Conservation (phyloP, 176 grass and related monocot genomes). For the Chrysopogon serrulatus region DNA sequence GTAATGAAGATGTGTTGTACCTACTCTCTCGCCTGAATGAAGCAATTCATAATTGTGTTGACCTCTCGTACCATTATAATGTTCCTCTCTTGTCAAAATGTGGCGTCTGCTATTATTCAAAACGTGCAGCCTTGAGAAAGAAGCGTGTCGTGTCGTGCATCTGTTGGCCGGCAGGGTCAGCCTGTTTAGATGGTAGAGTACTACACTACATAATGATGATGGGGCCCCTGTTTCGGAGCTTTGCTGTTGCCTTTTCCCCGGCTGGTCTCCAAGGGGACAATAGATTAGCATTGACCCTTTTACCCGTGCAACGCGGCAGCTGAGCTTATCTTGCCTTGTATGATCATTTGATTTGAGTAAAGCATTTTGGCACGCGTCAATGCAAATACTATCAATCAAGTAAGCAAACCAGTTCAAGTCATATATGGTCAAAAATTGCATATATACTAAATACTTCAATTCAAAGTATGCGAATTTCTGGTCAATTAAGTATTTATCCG, state of each 20-base stretch:
- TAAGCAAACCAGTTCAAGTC: not conserved
- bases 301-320: not conserved
- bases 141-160: not conserved
- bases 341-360: not conserved
- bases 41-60: slow-evolving; percentile 1
- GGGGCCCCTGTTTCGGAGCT: not conserved
- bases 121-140: not conserved
- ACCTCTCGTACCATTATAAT: not conserved
- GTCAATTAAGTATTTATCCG: slow-evolving; percentile 21
- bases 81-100: not conserved
- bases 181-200: slow-evolving; percentile 24
- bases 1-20: not conserved
- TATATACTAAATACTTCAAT: not conserved
- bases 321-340: not conserved
- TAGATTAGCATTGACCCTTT: slow-evolving; percentile 27
- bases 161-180: not conserved
- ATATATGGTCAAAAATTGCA: not conserved
- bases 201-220: not conserved
- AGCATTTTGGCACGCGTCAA: not conserved
- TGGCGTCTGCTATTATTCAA: not conserved
- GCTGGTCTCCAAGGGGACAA: not conserved
- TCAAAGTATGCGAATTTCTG: not conserved
- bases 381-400: not conserved
- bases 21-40: not conserved
- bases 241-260: not conserved